phyloP scores from a whole-genome alignment of 768 basidiomycete species.

The Flagelloscypha sp. region DNA sequence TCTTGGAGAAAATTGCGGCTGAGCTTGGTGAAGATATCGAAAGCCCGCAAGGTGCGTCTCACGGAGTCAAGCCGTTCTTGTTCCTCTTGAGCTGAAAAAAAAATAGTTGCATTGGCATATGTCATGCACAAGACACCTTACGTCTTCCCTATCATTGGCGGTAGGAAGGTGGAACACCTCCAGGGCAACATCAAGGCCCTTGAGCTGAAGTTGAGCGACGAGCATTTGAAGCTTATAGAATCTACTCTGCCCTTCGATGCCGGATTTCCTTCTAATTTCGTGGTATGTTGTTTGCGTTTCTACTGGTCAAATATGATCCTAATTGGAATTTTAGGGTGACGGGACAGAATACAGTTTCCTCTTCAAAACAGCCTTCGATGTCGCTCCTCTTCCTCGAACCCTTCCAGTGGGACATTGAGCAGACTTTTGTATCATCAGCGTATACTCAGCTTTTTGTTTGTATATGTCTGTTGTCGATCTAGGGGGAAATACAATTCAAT shows the following conservation, averaged over 20 bases:
- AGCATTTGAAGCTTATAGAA: slow-evolving; percentile 24
- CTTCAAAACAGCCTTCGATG: slow-evolving; percentile 3
- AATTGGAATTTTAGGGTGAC: too few relatives aligned
- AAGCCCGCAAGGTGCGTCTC: slow-evolving; percentile 15
- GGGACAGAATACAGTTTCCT: slow-evolving; percentile 14
- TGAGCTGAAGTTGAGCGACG: slow-evolving; percentile 32
- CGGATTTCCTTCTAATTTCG: slow-evolving; percentile 27
- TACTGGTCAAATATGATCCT: neutral
- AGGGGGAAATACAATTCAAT: too few relatives aligned
- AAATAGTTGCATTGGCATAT: slow-evolving; percentile 38
- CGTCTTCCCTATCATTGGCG: slow-evolving; percentile 35
- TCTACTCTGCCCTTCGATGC: slow-evolving; percentile 20
- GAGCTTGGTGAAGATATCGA: slow-evolving; percentile 29
- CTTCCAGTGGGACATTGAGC: too few relatives aligned
- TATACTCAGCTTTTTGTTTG: too few relatives aligned
- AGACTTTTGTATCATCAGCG: too few relatives aligned
- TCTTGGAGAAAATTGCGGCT: slow-evolving; percentile 30
- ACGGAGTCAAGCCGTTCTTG: slow-evolving; percentile 10
- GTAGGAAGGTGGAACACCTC: slow-evolving; percentile 36
- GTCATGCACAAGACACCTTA: slow-evolving; percentile 38
- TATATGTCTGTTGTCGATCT: too few relatives aligned
- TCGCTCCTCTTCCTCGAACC: neutral
- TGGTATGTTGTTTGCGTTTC: slow-evolving; percentile 18
- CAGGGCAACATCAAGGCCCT: slow-evolving; percentile 34
- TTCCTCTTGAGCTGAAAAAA: slow-evolving; percentile 1